phyloP scores from a whole-genome alignment of 1,139 yeast species.

The Arxiozyma bovina region DNA sequence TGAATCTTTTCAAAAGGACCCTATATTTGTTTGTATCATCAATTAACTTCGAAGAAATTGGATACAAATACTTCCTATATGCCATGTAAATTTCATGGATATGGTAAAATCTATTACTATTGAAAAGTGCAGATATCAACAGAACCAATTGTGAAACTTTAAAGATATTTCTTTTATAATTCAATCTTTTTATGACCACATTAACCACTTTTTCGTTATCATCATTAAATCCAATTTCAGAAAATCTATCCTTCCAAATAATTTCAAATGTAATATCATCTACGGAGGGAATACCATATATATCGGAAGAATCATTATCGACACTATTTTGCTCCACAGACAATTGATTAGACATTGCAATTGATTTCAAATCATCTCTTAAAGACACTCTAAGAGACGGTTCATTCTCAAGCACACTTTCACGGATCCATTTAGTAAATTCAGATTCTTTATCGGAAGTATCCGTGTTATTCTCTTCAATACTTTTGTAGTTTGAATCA shows the following conservation, averaged over 20 bases:
- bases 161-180: slow-evolving; percentile 11
- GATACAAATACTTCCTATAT: slow-evolving; percentile 9
- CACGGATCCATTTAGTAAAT: slow-evolving; percentile 1
- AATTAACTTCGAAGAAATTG: slow-evolving; percentile 1
- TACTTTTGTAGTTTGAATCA: neutral
- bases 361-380: neutral
- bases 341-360: neutral
- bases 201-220: slow-evolving; percentile 13
- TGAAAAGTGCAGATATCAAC: slow-evolving; percentile 13
- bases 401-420: neutral
- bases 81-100: slow-evolving; percentile 18
- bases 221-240: neutral
- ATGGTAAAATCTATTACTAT: slow-evolving; percentile 12
- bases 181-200: slow-evolving; percentile 10
- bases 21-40: slow-evolving; percentile 5
- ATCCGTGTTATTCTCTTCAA: neutral
- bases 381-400: neutral
- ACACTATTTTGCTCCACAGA: too few species aligned
- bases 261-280: slow-evolving; percentile 11
- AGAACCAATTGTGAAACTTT: slow-evolving; percentile 14
- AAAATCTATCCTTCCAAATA: slow-evolving; percentile 13
- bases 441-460: neutral
- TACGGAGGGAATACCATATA: slow-evolving; percentile 8
- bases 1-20: slow-evolving; percentile 12
- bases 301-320: neutral